Evolutionary conservation across 352 stramenopile species (phyloP).

Genomic region (Phytopythium mirpurense): DNA sequence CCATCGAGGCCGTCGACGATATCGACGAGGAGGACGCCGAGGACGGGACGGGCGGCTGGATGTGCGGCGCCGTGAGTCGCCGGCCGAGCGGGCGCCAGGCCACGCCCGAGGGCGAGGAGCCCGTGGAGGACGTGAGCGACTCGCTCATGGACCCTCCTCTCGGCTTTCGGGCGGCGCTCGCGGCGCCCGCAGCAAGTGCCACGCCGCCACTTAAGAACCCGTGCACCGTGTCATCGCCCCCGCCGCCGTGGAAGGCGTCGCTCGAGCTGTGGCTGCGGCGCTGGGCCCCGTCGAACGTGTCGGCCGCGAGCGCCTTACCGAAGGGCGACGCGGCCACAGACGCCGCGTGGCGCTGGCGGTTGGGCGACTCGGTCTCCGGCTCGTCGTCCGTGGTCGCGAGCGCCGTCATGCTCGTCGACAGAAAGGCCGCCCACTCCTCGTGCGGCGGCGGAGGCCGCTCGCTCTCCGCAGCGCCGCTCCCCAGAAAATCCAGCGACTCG

Average conservation of each 20-base stretch:
- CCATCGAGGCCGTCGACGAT: neutral
- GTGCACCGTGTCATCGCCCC: neutral
- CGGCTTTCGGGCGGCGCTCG: slow-evolving; percentile 11
- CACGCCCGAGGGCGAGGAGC: slow-evolving; percentile 24
- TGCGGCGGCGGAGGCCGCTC: slow-evolving; percentile 16
- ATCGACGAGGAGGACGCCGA: slow-evolving; percentile 13
- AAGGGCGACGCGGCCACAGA: slow-evolving; percentile 10
- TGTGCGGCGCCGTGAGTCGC: slow-evolving; percentile 24
- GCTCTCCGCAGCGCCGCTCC: slow-evolving; percentile 6
- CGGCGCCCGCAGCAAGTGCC: neutral
- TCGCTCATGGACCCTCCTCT: slow-evolving; percentile 43
- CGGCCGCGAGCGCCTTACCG: neutral
- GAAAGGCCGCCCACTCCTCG: slow-evolving; percentile 57
- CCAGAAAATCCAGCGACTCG: slow-evolving; percentile 50
- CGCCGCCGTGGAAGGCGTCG: slow-evolving; percentile 5
- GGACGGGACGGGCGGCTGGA: slow-evolving; percentile 4
- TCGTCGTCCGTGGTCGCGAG: slow-evolving; percentile 35
- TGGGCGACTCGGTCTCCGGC: slow-evolving; percentile 11
- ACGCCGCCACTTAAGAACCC: neutral
- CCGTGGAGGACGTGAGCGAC: slow-evolving; percentile 26
- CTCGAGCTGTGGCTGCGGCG: neutral
- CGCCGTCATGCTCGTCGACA: slow-evolving; percentile 61
- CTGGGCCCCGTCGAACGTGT: slow-evolving; percentile 2
- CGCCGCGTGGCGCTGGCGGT: slow-evolving; percentile 3
- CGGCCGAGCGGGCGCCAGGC: slow-evolving; percentile 48